Evolutionary conservation across 805 yeast species (phyloP).

Genomic region (Zygoascus biomembranicola): DNA sequence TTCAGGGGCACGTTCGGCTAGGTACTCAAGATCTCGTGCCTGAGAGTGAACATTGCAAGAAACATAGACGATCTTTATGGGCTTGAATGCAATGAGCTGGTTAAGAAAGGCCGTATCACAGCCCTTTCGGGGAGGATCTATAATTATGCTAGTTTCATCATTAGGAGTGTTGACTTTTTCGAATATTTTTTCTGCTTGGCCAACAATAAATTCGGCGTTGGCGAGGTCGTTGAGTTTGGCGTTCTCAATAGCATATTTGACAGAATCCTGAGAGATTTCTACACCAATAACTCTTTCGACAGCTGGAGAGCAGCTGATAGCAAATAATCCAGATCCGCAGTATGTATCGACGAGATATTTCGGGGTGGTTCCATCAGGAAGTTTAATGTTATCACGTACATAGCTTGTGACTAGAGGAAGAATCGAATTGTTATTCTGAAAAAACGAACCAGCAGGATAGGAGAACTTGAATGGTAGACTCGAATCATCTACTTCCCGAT

Average conservation of each 20-base stretch:
- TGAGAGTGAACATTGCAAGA: conserved; percentile 98
- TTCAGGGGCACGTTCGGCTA: conserved; percentile 45
- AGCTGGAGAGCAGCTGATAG: conserved; percentile 72
- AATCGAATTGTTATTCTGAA: conserved; percentile 91
- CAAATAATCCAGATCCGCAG: conserved; percentile 93
- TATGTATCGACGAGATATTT: conserved; percentile 85
- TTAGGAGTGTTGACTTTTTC: conserved; percentile 55
- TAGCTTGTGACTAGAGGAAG: conserved; percentile 74
- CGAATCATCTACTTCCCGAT: conserved; percentile 7
- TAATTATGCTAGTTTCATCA: conserved; percentile 73
- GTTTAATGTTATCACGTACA: conserved; percentile 61
- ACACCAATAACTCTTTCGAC: conserved; percentile 89
- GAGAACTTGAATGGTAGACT: conserved; percentile 47
- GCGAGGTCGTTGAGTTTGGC: conserved; percentile 66
- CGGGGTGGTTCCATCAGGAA: conserved; percentile 31
- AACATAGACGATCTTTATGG: conserved; percentile 84
- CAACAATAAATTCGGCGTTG: conserved; percentile 79
- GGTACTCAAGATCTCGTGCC: conserved; percentile 86
- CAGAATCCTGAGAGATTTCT: conserved; percentile 86
- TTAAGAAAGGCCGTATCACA: conserved; percentile 83
- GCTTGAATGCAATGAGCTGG: conserved; percentile 75
- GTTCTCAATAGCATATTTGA: conserved; percentile 75
- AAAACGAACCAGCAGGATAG: conserved; percentile 91
- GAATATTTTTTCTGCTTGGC: conserved; percentile 88
- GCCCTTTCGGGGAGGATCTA: conserved; percentile 97